Evolutionary conservation across 139 green algal species (phyloP).

Genomic region (Volvox africanus): DNA sequence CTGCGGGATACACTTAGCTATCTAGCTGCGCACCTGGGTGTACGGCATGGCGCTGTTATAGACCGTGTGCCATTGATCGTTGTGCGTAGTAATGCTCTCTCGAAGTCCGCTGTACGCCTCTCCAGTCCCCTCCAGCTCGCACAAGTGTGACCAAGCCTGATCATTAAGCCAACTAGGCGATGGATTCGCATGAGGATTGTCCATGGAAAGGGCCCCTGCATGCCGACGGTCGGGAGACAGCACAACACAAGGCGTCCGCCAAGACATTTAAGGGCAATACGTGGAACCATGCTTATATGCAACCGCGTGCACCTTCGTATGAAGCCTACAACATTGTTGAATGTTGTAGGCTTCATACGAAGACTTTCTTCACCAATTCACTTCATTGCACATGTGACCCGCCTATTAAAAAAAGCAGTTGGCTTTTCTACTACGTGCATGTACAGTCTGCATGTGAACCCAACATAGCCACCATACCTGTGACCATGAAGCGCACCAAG

Average conservation of each 20-base stretch:
- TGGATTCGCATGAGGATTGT: constrained; percentile 69
- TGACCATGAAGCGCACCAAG: constrained; percentile 82
- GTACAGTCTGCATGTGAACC: neutral
- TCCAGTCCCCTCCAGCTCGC: constrained; percentile 48
- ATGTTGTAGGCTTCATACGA: too few relatives aligned
- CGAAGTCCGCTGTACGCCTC: constrained; percentile 32
- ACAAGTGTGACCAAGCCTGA: constrained; percentile 54
- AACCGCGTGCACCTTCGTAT: too few relatives aligned
- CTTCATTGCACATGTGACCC: too few relatives aligned
- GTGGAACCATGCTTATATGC: too few relatives aligned
- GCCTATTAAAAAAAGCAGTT: too few relatives aligned
- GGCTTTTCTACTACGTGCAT: too few relatives aligned
- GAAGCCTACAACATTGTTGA: too few relatives aligned
- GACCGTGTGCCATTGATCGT: constrained; percentile 54
- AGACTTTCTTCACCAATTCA: too few relatives aligned
- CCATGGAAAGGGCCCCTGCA: constrained; percentile 60
- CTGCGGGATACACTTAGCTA: too few relatives aligned
- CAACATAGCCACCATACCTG: constrained; percentile 52
- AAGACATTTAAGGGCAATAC: too few relatives aligned
- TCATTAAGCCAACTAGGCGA: constrained; percentile 67
- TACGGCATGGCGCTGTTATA: constrained; percentile 68
- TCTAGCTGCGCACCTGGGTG: constrained; percentile 23
- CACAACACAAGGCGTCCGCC: too few relatives aligned
- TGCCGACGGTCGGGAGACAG: neutral
- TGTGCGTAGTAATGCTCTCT: constrained; percentile 24